Conservation (phyloP, 495 filamentous ascomycete species). For the Penicillium subrubescens region DNA sequence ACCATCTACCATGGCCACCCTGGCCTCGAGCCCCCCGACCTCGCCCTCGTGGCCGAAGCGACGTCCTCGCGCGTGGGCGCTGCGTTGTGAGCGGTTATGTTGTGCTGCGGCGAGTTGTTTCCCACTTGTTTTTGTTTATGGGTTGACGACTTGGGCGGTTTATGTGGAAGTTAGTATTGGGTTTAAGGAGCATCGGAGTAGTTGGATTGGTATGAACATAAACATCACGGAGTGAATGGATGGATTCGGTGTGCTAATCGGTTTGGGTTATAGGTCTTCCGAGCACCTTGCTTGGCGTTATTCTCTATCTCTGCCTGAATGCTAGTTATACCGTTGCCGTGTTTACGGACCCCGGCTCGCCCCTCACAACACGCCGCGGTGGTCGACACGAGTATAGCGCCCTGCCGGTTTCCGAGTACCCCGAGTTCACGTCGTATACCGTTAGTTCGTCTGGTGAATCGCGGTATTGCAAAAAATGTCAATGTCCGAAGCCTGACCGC, state of each 20-base stretch:
- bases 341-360: conserved; percentile 84
- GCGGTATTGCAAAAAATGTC: conserved; percentile 97
- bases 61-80: conserved; percentile 62
- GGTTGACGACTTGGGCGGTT: conserved; percentile 84
- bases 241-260: not conserved
- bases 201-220: conserved; percentile 72
- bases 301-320: conserved; percentile 79
- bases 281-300: conserved; percentile 60
- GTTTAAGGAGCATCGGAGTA: conserved; percentile 53
- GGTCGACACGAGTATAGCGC: conserved; percentile 57
- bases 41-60: conserved; percentile 54
- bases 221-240: not conserved
- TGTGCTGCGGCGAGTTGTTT: conserved; percentile 81
- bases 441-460: conserved; percentile 85
- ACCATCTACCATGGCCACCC: conserved; percentile 41
- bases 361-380: conserved; percentile 44
- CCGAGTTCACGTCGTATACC: conserved; percentile 70
- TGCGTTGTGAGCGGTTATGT: conserved; percentile 80
- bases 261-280: conserved; percentile 32
- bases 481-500: conserved; percentile 89
- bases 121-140: conserved; percentile 86
- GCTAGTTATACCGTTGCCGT: conserved; percentile 89
- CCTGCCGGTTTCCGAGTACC: conserved; percentile 63
- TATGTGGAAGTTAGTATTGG: conserved; percentile 84
- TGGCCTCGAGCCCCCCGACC: conserved; percentile 45